A percentile compares a stretch with the other conserved stretches of the same genome.
Conservation (phyloP, 345 rosid species). For the Lumnitzera racemosa region DNA sequence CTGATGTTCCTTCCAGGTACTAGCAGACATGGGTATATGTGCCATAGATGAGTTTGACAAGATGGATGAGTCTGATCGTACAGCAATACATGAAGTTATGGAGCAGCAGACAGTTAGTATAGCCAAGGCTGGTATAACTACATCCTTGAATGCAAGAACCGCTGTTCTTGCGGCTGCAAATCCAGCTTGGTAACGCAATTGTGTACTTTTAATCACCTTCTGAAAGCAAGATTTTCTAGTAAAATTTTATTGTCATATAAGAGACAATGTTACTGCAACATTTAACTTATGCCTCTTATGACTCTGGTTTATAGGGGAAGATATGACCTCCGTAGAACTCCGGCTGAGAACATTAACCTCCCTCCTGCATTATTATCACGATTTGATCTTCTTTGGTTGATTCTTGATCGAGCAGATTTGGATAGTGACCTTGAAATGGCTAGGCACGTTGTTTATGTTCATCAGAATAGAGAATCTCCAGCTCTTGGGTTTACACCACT, state of each 20-base stretch:
- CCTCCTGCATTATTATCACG: constrained; percentile 96
- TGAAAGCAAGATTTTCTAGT: background rate
- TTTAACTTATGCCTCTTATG: constrained; percentile 9
- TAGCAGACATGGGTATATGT: constrained; percentile 99
- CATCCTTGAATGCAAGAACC: constrained; percentile 94
- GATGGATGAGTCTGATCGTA: constrained; percentile 99
- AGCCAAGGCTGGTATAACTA: constrained; percentile 98
- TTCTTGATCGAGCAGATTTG: constrained; percentile 96
- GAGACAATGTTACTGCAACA: background rate
- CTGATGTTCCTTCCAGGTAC: constrained; percentile 49
- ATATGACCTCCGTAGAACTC: constrained; percentile 89
- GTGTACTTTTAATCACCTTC: background rate
- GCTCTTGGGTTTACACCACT: constrained; percentile 90
- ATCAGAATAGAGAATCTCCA: constrained; percentile 82
- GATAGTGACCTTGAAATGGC: constrained; percentile 94
- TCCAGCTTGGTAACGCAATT: constrained; percentile 81
- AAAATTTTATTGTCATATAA: background rate
- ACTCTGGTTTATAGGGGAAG: constrained; percentile 65
- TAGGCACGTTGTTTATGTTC: constrained; percentile 88
- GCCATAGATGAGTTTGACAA: constrained; percentile 99
- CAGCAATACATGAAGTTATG: constrained; percentile 98
- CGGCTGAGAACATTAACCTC: constrained; percentile 93
- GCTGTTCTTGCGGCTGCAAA: constrained; percentile 98
- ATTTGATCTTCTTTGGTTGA: constrained; percentile 93
- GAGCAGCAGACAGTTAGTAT: constrained; percentile 99